These are phyloP conservation scores for Bruguiera gymnorhiza DNA, from an alignment of 345 rosid species.

Conservation along the genomic window DNA sequence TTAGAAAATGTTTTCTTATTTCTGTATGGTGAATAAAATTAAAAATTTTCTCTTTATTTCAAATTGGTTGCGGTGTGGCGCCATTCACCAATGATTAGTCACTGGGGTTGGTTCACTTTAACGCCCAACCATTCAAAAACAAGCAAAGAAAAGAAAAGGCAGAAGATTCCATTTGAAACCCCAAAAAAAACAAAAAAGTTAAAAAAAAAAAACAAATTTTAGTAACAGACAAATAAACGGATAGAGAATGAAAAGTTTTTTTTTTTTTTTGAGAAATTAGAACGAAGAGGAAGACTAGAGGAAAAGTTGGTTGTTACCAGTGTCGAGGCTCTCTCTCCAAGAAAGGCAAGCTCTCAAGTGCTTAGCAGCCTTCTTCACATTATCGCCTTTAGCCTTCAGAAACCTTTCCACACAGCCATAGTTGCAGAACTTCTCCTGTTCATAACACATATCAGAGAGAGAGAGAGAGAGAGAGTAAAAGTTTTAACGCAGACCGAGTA, in stretches of 20 bases:
- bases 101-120: constrained; percentile 22
- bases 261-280: neutral
- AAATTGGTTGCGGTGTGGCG: constrained; percentile 5
- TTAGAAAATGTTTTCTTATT: neutral
- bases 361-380: constrained; percentile 79
- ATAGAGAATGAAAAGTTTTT: neutral
- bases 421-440: constrained; percentile 91
- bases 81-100: constrained; percentile 25
- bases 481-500: neutral
- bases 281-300: neutral
- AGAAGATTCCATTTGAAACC: constrained; percentile 21
- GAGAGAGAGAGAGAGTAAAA: neutral
- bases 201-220: constrained; percentile 4
- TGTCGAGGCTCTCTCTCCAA: constrained; percentile 78
- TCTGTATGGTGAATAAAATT: neutral
- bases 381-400: constrained; percentile 69
- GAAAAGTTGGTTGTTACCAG: constrained; percentile 35
- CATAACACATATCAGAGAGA: neutral
- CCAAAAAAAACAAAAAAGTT: constrained; percentile 24
- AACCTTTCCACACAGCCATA: constrained; percentile 70
- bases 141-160: constrained; percentile 20
- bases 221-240: constrained; percentile 1
- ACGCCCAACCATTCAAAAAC: constrained; percentile 36
- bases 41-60: constrained; percentile 8
- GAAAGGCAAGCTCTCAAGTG: constrained; percentile 77